Base-by-base conservation (phyloP, 352 stramenopile species). In the Pythium oligandrum region DNA sequence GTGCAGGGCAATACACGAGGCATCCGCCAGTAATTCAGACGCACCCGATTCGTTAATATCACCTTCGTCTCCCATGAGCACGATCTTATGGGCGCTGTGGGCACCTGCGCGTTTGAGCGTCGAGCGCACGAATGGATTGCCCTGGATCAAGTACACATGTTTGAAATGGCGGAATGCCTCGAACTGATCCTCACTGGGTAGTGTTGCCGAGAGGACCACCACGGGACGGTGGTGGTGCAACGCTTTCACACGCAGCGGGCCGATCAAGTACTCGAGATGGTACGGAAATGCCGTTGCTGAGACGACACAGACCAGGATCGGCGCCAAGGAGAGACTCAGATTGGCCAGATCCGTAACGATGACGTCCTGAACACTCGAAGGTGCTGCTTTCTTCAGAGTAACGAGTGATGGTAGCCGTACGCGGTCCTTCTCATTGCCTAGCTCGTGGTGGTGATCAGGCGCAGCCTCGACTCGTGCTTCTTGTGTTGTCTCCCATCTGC, bases 1-100 rank as follows among this genome's bases (percentile, higher is more conserved):
- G 69, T 94, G 82, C 34, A 91, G 70, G n/a, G 83, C 81, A 36
- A 94, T 72, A 33, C 75, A 85, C 44, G 84, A 78, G 61, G 82
- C 81, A 46, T 94, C 84, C 5, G 84, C 69, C 9, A 92, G 68
- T 12, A 94, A 59, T 48, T 92, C 84, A 1, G 78, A 87, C 5
- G 77, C 70, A 8, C 76, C 72, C 0, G 74, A 82, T 35, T 78
- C 72, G 0, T 72, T 71, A n/a, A 79, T 64, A 32, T 77, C 64
- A 35, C 65, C 75, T 50, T 83, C 79, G 42, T 71, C 71, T 3
- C 77, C 74, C 59, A 91, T 88, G 48, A 94, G 86, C 35, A 92
- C 67, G 36, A 94, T 70, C 6, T 78, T 79, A 54, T 83, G 65
- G 5, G 84, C 82, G 26, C 68, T 70, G 8, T 76, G 70, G n/a